phyloP scores from a whole-genome alignment of 78 protist genomes.

The Planoprotostelium fungivorum region DNA sequence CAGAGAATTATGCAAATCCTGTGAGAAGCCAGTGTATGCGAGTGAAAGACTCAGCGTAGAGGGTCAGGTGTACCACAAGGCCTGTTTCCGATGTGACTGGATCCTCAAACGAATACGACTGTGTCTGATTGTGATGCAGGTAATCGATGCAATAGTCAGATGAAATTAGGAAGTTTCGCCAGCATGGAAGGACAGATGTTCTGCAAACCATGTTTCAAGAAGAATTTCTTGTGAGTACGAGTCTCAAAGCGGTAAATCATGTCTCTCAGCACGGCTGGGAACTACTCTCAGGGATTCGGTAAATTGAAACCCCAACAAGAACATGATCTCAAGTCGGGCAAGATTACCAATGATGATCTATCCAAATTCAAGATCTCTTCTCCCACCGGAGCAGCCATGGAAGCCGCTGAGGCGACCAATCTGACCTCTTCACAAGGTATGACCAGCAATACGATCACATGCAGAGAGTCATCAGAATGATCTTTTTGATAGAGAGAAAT shows the following conservation, averaged over 20 bases:
- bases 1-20: neutral
- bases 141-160: constrained; percentile 10
- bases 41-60: neutral
- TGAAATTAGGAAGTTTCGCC: constrained; percentile 42
- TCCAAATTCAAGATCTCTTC: neutral
- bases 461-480: too few species aligned
- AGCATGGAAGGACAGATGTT: constrained; percentile 32
- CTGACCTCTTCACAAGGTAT: too few species aligned
- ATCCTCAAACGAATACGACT: neutral
- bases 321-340: neutral
- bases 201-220: constrained; percentile 63
- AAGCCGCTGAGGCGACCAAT: neutral
- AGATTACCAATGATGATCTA: neutral
- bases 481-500: too few species aligned
- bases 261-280: constrained; percentile 20
- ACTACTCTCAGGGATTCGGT: constrained; percentile 61
- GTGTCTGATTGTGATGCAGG: neutral
- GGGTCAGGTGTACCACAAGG: neutral
- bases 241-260: neutral
- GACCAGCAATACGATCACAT: too few species aligned
- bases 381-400: neutral
- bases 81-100: neutral
- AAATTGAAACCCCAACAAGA: constrained; percentile 4
- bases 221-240: constrained; percentile 21
- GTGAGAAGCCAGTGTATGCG: neutral